Base-by-base conservation (phyloP, 495 filamentous ascomycete species). In the Tuber calosporum region DNA sequence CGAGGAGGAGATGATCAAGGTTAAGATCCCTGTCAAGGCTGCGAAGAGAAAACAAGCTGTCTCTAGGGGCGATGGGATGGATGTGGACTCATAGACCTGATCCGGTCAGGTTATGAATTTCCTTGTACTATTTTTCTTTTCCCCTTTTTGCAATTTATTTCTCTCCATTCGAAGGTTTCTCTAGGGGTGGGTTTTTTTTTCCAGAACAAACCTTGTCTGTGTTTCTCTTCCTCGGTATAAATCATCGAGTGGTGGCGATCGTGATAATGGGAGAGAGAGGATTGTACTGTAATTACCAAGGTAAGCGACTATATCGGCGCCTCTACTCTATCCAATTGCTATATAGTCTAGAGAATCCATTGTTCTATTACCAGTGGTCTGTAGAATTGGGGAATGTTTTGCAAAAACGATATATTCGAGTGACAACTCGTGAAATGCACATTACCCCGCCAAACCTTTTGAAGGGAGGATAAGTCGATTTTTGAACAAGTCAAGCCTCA, bases 31-130 rank as follows among this genome's bases (percentile, higher is more conserved):
- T 37, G 79, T 81, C 1, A 81, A 74, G 72, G 74, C 40, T 26
- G 67, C 58, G 11, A 75, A 75, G 77, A 78, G 77, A 71, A 78
- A 74, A 37, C 68, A 73, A 69, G 73, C 67, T 62, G 68, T 69
- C 4, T 70, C 72, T 30, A 69, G 62, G 17, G 79, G 73, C 11
- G 79, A 79, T 73, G 73, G 72, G 37, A 81, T 81, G 80, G 80
- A 80, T 74, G 70, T 82, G 71, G 80, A 82, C 74, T 79, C 62
- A 81, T 69, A 15, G 66, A 15, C 4, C 67, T 19, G 48, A 58
- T 11, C n/a, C 9, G 8, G 8, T 22, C 22, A 62, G 13, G 53
- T 19, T 34, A 62, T 26, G 53, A 62, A 62, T 62, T 62, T 17
- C 53, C 26, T 62, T 62, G 11, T 3, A 5, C 53, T 62, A 17